Evolutionary conservation across 768 basidiomycete species (phyloP).

Genomic region (Krasilnikovozyma curviuscula): DNA sequence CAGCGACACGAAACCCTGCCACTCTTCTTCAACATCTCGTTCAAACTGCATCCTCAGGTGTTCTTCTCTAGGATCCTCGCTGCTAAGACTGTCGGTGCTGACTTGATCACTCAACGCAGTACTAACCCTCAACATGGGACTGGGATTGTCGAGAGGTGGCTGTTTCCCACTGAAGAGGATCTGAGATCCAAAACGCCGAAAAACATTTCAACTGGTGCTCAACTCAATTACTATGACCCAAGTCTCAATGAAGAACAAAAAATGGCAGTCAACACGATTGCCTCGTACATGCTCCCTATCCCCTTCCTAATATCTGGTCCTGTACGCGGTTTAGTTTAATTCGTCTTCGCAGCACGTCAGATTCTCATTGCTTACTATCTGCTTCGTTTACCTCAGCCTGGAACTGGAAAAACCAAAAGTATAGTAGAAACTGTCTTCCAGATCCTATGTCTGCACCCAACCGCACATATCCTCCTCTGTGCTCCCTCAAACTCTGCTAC

Average conservation of each 20-base stretch:
- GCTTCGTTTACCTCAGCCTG: not conserved
- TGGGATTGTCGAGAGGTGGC: slow-evolving; percentile 13
- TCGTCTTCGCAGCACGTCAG: not conserved
- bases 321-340: slow-evolving; percentile 17
- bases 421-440: slow-evolving; percentile 24
- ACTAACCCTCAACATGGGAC: slow-evolving; percentile 2
- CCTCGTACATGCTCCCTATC: slow-evolving; percentile 9
- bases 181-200: not conserved
- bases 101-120: too few species aligned
- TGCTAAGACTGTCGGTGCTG: not conserved
- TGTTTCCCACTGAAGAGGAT: slow-evolving; percentile 18
- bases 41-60: slow-evolving; percentile 2
- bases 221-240: slow-evolving; percentile 16
- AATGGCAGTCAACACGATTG: slow-evolving; percentile 20
- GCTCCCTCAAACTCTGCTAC: slow-evolving; percentile 26
- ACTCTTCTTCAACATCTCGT: not conserved
- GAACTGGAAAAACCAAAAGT: slow-evolving; percentile 21
- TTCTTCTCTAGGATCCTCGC: not conserved
- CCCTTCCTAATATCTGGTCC: slow-evolving; percentile 27
- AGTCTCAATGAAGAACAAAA: slow-evolving; percentile 24
- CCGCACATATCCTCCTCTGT: slow-evolving; percentile 21
- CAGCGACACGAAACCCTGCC: slow-evolving; percentile 14
- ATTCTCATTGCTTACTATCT: not conserved
- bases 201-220: too few species aligned
- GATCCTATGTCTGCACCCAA: slow-evolving; percentile 17